A percentile compares a stretch with the other conserved stretches of the same genome.
These are phyloP conservation scores for Chaetomiaceae sp. DNA, from an alignment of 2,329 filamentous ascomycete species.

Conservation along the genomic window DNA sequence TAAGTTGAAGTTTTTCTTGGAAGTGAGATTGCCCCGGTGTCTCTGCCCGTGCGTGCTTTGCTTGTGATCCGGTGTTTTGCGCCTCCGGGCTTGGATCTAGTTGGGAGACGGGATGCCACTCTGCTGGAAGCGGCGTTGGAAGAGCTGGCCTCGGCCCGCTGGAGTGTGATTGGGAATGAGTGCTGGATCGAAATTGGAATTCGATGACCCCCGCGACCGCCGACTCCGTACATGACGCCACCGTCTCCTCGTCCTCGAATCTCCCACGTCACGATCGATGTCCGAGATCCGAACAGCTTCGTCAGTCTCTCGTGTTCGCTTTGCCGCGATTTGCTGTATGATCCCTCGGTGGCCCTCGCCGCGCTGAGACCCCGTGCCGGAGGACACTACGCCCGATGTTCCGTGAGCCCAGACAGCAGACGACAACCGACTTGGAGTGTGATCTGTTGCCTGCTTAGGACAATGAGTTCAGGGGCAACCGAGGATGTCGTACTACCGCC, in stretches of 20 bases:
- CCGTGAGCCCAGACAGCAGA: too few species aligned
- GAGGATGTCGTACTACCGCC: too few species aligned
- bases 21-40: neutral
- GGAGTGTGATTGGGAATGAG: neutral
- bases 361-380: neutral
- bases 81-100: neutral
- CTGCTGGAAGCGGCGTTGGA: neutral
- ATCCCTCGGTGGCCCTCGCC: neutral
- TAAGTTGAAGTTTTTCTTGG: neutral
- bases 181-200: neutral
- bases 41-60: neutral
- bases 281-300: neutral
- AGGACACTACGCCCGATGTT: neutral
- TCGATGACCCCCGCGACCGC: neutral
- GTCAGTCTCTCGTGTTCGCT: neutral
- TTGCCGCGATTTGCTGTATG: neutral
- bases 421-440: too few species aligned
- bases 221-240: neutral
- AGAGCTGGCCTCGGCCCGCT: neutral
- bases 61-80: neutral
- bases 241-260: neutral
- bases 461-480: too few species aligned
- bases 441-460: too few species aligned
- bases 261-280: neutral
- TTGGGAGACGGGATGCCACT: neutral